These are phyloP conservation scores for Candida pseudofarinosa DNA, from an alignment of 805 yeast genomes.

Conservation along the genomic window DNA sequence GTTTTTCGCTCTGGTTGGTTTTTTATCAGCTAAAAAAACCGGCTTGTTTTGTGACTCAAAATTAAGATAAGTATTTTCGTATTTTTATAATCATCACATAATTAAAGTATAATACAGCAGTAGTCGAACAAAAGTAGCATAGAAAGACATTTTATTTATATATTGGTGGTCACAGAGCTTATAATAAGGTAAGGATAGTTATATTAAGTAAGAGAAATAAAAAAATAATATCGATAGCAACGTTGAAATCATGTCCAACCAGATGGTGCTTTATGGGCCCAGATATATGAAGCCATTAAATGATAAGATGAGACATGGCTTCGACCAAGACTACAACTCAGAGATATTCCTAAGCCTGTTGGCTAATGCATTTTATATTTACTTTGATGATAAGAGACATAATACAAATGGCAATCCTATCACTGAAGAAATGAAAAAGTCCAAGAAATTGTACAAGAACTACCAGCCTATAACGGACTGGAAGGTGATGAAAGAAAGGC, in stretches of 20 bases:
- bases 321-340: conserved; percentile 56
- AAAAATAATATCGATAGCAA: no score
- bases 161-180: no score
- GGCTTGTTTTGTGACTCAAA: not conserved
- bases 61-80: not conserved
- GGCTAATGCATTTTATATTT: conserved; percentile 70
- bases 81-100: not conserved
- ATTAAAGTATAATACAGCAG: not conserved
- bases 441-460: conserved; percentile 39
- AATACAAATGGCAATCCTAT: conserved; percentile 83
- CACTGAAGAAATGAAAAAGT: conserved; percentile 47
- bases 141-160: no score
- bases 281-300: conserved; percentile 46
- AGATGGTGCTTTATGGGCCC: conserved; percentile 22
- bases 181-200: no score
- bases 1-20: no score
- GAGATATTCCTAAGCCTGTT: conserved; percentile 53
- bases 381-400: conserved; percentile 89
- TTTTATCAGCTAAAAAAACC: not conserved
- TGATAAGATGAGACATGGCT: conserved; percentile 59
- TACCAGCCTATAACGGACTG: conserved; percentile 80
- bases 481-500: conserved; percentile 87
- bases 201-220: no score
- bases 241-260: conserved; percentile 2
- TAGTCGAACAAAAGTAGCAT: not conserved